Conservation (phyloP, 1,139 yeast species). For the Wickerhamiella infanticola region DNA sequence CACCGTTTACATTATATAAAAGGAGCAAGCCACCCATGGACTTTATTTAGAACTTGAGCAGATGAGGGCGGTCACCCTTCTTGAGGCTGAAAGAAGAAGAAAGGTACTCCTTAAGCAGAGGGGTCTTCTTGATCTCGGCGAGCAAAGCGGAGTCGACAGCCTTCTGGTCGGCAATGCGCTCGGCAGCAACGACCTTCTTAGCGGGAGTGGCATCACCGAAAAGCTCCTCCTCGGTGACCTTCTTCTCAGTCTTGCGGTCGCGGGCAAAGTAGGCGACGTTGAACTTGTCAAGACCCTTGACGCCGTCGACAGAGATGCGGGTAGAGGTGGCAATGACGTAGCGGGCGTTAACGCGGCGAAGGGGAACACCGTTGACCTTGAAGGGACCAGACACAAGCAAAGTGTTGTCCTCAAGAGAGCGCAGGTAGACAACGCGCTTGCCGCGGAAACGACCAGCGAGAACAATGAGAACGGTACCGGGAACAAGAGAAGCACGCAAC, state of each 20-base stretch:
- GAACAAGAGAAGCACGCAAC: slow-evolving; percentile 92
- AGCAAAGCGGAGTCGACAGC: slow-evolving; percentile 86
- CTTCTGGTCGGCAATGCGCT: slow-evolving; percentile 98
- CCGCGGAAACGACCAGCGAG: slow-evolving; percentile 99
- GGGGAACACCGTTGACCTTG: slow-evolving; percentile 99
- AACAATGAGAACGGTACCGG: slow-evolving; percentile 96
- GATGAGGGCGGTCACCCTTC: slow-evolving; percentile 98
- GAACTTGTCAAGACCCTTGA: slow-evolving; percentile 73
- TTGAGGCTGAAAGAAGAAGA: slow-evolving; percentile 93
- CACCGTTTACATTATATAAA: slow-evolving; percentile 2
- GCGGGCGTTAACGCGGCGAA: slow-evolving; percentile 98
- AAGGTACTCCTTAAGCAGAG: slow-evolving; percentile 95
- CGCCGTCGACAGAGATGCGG: slow-evolving; percentile 61
- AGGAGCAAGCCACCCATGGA: not conserved
- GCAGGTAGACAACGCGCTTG: slow-evolving; percentile 98
- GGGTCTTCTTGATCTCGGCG: slow-evolving; percentile 92
- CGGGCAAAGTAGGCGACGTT: slow-evolving; percentile 94
- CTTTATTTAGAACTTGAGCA: slow-evolving; percentile 72
- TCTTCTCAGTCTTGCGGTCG: slow-evolving; percentile 69
- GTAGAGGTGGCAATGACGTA: slow-evolving; percentile 99
- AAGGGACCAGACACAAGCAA: slow-evolving; percentile 97
- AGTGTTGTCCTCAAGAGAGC: slow-evolving; percentile 97
- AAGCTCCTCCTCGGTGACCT: slow-evolving; percentile 68
- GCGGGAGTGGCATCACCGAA: slow-evolving; percentile 72
- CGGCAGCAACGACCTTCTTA: slow-evolving; percentile 79